These are phyloP conservation scores for Amaranthus palmeri DNA, from an alignment of 148 eudicot species.

Conservation along the genomic window DNA sequence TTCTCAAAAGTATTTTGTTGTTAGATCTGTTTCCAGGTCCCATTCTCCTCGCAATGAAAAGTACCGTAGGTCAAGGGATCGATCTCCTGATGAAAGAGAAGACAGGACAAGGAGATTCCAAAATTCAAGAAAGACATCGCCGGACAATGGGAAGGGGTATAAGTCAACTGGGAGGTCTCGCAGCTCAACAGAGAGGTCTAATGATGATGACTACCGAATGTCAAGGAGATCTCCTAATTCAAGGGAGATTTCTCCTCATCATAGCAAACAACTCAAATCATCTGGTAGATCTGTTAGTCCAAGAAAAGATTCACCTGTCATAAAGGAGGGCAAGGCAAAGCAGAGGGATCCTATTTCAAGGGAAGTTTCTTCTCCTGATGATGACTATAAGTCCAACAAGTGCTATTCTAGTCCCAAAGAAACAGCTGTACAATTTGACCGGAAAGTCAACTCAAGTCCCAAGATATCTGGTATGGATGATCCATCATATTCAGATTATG, in stretches of 20 bases:
- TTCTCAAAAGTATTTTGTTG: constrained; percentile 1
- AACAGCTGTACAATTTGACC: neutral
- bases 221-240: constrained; percentile 19
- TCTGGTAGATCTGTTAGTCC: constrained; percentile 26
- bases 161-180: constrained; percentile 34
- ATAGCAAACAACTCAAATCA: constrained; percentile 11
- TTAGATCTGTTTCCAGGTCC: constrained; percentile 48
- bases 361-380: constrained; percentile 8
- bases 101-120: constrained; percentile 18
- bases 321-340: constrained; percentile 6
- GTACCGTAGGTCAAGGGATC: constrained; percentile 36
- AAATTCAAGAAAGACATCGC: constrained; percentile 20
- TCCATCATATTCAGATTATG: neutral
- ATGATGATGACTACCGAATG: constrained; percentile 5
- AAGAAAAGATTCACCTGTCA: constrained; percentile 15
- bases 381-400: constrained; percentile 5
- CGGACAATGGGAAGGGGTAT: constrained; percentile 14
- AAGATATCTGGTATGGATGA: constrained; percentile 1
- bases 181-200: constrained; percentile 17
- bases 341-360: constrained; percentile 16
- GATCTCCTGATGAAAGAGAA: constrained; percentile 25
- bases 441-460: neutral
- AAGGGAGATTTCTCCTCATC: constrained; percentile 24
- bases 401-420: constrained; percentile 16
- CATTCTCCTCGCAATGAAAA: constrained; percentile 45